These are phyloP conservation scores for Mycena polygramma DNA, from an alignment of 768 basidiomycete genomes.

Conservation along the genomic window DNA sequence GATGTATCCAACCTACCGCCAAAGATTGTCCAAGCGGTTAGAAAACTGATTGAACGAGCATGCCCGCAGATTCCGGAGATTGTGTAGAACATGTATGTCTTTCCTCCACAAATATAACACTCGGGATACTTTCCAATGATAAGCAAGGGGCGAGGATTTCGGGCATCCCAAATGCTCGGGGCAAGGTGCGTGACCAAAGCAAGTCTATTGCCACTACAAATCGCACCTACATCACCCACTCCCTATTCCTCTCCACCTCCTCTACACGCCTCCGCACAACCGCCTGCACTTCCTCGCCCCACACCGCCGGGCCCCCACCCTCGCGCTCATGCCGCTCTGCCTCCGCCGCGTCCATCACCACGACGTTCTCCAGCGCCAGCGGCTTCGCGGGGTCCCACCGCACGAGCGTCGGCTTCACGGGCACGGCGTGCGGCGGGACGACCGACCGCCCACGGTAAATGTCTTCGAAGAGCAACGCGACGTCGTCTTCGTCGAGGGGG, in stretches of 20 bases:
- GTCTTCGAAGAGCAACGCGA: constrained; percentile 89
- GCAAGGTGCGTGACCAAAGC: too few relatives aligned
- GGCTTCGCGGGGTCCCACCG: constrained; percentile 83
- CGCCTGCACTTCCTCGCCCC: constrained; percentile 65
- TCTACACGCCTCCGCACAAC: constrained; percentile 69
- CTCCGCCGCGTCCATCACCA: constrained; percentile 85
- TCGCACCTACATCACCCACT: constrained; percentile 58
- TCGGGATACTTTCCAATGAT: too few relatives aligned
- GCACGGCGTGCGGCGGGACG: constrained; percentile 83
- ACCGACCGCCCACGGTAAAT: constrained; percentile 82
- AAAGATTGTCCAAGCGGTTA: not conserved
- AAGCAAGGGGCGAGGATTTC: too few relatives aligned
- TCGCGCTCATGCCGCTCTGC: constrained; percentile 73
- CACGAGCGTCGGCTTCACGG: constrained; percentile 78
- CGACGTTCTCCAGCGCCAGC: constrained; percentile 83
- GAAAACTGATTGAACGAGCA: not conserved
- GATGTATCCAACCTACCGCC: not conserved
- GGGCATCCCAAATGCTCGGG: too few relatives aligned
- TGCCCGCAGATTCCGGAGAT: not conserved
- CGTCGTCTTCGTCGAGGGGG: constrained; percentile 87
- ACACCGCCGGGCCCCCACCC: constrained; percentile 41
- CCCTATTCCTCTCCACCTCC: constrained; percentile 69
- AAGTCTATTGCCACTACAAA: too few relatives aligned
- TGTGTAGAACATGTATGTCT: not conserved
- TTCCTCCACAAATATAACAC: too few relatives aligned